A percentile compares a stretch with the other conserved stretches of the same genome.
Conservation (phyloP, 177 flowering plant genomes). For the Vitis hybrid region DNA sequence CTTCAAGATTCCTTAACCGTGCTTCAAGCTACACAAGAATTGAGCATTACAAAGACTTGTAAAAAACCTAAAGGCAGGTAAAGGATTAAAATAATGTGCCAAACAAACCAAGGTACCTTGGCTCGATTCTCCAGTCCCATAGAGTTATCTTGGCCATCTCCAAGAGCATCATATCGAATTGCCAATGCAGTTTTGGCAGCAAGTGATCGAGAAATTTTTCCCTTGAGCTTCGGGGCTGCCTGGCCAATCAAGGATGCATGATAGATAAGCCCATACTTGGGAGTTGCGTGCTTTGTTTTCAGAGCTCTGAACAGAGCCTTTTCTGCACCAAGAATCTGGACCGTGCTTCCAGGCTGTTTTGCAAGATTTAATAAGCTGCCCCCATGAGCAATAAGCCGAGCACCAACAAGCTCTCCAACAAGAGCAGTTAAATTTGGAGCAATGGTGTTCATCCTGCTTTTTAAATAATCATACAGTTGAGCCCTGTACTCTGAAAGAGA, state of each 20-base stretch:
- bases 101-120: conserved; percentile 43
- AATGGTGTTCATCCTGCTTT: conserved; percentile 59
- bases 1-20: conserved; percentile 80
- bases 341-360: conserved; percentile 69
- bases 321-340: conserved; percentile 77
- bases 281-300: conserved; percentile 79
- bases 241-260: conserved; percentile 90
- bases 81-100: neutral
- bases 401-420: conserved; percentile 58
- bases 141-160: conserved; percentile 47
- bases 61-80: neutral
- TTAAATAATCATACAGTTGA: conserved; percentile 59
- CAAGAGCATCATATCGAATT: conserved; percentile 61
- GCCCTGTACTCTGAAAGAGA: conserved; percentile 68
- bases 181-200: conserved; percentile 86
- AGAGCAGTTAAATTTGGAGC: conserved; percentile 27
- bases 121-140: conserved; percentile 79
- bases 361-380: conserved; percentile 70
- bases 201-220: conserved; percentile 78
- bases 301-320: conserved; percentile 77
- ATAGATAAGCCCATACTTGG: conserved; percentile 83
- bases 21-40: conserved; percentile 68
- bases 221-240: conserved; percentile 77
- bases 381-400: conserved; percentile 71
- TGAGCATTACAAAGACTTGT: neutral